These are phyloP conservation scores for Aspergillus novofumigatus DNA, from an alignment of 2,329 filamentous ascomycete species.

Conservation along the genomic window DNA sequence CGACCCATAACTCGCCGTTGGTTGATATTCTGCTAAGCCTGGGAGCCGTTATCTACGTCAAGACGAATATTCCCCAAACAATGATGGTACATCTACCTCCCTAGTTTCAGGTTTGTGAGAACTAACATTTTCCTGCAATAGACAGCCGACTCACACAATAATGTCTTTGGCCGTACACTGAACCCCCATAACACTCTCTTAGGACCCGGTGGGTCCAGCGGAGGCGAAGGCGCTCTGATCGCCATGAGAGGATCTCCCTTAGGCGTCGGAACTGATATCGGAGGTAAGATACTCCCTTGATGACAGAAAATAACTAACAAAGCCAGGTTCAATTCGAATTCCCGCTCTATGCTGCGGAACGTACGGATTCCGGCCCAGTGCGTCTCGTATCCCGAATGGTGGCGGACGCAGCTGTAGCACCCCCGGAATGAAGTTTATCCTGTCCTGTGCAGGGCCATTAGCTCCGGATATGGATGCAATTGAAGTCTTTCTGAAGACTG, in stretches of 20 bases:
- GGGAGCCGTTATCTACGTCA: conserved; percentile 39
- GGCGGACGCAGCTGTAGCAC: conserved; percentile 15
- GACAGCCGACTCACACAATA: conserved; percentile 34
- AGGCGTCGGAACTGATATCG: conserved; percentile 62
- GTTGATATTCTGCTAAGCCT: conserved; percentile 17
- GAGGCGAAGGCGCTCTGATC: conserved; percentile 58
- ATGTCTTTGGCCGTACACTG: conserved; percentile 39
- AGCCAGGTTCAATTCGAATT: conserved; percentile 27
- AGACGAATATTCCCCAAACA: conserved; percentile 54
- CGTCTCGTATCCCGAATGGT: conserved; percentile 20
- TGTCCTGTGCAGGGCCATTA: conserved; percentile 19
- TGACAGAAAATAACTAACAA: not conserved
- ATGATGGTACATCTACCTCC: conserved; percentile 49
- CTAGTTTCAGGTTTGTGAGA: too few species aligned
- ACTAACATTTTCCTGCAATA: too few species aligned
- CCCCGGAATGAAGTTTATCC: conserved; percentile 17
- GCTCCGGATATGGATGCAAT: conserved; percentile 15
- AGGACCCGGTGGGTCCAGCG: conserved; percentile 35
- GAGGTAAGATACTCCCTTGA: conserved; percentile 18
- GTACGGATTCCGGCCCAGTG: conserved; percentile 31
- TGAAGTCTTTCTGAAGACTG: conserved; percentile 12
- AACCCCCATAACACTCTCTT: conserved; percentile 37
- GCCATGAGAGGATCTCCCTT: conserved; percentile 56
- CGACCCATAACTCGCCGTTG: conserved; percentile 13
- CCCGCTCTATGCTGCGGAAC: conserved; percentile 28